phyloP scores from a whole-genome alignment of 176 grass and related monocot genomes.

The Zizania latifolia region DNA sequence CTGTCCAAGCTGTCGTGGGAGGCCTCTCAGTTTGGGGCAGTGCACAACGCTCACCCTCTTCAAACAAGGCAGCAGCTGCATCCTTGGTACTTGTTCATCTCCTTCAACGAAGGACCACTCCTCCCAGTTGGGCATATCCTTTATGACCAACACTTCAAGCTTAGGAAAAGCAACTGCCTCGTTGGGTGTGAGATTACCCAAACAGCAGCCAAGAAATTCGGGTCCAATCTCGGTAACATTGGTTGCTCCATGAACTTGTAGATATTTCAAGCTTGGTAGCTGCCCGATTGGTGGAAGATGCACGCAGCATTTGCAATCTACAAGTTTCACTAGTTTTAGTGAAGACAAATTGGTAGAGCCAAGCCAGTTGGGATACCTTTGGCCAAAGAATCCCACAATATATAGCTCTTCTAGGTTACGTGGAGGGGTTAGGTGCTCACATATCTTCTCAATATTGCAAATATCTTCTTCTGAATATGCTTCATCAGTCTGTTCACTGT shows the following conservation, averaged over 20 bases:
- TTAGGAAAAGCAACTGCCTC: slow-evolving; percentile 10
- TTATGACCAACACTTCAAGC: neutral
- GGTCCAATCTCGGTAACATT: too few relatives aligned
- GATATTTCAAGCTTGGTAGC: slow-evolving; percentile 15
- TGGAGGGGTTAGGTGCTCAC: slow-evolving; percentile 22
- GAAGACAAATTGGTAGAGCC: neutral
- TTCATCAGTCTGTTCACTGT: neutral
- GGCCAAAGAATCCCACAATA: neutral
- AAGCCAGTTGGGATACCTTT: slow-evolving; percentile 3
- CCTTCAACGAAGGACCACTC: too few relatives aligned
- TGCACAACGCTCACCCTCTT: too few relatives aligned
- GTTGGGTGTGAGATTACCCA: neutral
- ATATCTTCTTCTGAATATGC: neutral
- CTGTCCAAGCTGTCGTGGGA: slow-evolving; percentile 1
- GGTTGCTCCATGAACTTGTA: neutral
- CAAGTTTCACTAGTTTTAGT: neutral
- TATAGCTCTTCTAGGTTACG: neutral
- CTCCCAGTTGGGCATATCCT: too few relatives aligned
- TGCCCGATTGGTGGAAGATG: slow-evolving; percentile 19
- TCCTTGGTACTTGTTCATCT: too few relatives aligned
- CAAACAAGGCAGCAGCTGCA: slow-evolving; percentile 19
- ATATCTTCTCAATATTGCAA: slow-evolving; percentile 4
- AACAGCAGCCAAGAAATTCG: too few relatives aligned
- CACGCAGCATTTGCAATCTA: neutral
- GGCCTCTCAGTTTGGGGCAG: slow-evolving; percentile 32